phyloP scores from a whole-genome alignment of 2,329 filamentous ascomycete genomes.

The Chrysosporium keratinophilum region DNA sequence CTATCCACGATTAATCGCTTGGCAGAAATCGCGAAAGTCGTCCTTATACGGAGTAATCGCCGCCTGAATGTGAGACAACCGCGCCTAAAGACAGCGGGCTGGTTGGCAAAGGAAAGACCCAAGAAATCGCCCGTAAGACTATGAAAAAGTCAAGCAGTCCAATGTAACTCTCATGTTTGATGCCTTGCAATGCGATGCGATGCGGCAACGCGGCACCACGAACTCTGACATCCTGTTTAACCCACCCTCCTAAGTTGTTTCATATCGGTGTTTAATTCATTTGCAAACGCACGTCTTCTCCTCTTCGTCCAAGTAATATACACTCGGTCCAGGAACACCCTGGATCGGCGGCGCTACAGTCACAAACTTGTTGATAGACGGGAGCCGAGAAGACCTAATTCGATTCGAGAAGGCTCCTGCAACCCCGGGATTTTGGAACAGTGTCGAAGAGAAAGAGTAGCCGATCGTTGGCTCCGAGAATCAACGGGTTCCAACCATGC shows the following conservation, averaged over 20 bases:
- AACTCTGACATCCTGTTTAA: too few species aligned
- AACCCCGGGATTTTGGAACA: neutral
- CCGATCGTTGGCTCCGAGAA: too few species aligned
- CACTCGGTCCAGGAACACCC: neutral
- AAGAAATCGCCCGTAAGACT: too few species aligned
- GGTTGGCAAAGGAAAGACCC: neutral
- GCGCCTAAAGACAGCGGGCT: neutral
- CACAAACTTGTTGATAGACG: neutral
- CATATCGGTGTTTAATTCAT: too few species aligned
- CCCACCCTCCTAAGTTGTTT: too few species aligned
- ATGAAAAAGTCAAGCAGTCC: too few species aligned
- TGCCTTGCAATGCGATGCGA: too few species aligned
- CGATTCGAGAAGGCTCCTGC: neutral
- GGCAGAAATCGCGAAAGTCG: neutral
- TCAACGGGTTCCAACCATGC: too few species aligned
- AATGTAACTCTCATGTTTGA: too few species aligned
- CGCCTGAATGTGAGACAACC: neutral
- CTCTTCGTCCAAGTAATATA: neutral
- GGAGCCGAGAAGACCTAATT: neutral
- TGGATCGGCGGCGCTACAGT: neutral
- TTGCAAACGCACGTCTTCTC: neutral
- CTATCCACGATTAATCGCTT: too few species aligned
- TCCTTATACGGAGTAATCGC: neutral
- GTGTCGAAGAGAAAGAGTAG: too few species aligned
- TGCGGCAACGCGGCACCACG: too few species aligned